Evolutionary conservation across 2,329 filamentous ascomycete species (phyloP).

Genomic region (Cladosporium halotolerans): DNA sequence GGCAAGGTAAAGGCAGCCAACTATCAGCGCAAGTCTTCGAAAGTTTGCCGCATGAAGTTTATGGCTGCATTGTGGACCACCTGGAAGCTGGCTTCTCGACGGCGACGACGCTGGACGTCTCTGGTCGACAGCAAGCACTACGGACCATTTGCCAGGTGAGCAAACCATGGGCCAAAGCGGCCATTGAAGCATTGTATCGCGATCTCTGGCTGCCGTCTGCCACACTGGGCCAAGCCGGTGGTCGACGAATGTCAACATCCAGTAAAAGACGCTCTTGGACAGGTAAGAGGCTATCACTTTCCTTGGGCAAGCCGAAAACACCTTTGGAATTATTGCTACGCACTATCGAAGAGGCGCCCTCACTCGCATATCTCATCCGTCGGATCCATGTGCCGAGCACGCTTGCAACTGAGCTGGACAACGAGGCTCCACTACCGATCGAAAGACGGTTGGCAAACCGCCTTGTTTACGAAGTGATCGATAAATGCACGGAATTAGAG

Average conservation of each 20-base stretch:
- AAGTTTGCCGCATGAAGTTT: conserved; percentile 48
- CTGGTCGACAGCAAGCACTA: conserved; percentile 51
- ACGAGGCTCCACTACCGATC: conserved; percentile 27
- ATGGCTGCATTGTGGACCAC: conserved; percentile 49
- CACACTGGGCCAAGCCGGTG: conserved; percentile 19
- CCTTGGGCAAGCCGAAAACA: conserved; percentile 34
- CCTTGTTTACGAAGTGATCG: conserved; percentile 50
- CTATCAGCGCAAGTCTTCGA: conserved; percentile 36
- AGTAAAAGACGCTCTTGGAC: too few relatives aligned
- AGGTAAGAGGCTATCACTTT: conserved; percentile 11
- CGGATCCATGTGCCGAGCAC: conserved; percentile 49
- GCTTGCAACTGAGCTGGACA: conserved; percentile 34
- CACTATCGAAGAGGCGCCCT: conserved; percentile 46
- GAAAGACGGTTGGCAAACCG: conserved; percentile 45
- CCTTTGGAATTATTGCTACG: conserved; percentile 50
- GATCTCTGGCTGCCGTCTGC: conserved; percentile 24
- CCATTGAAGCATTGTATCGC: conserved; percentile 45
- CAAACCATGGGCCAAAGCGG: conserved; percentile 50
- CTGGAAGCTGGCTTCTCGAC: conserved; percentile 40
- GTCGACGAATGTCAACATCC: background rate
- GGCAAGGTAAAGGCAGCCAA: background rate
- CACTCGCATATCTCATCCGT: conserved; percentile 47
- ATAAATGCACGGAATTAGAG: conserved; percentile 54
- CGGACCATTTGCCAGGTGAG: conserved; percentile 48
- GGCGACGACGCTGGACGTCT: conserved; percentile 38